Percentiles rank a stretch among this genome's conserved stretches.
Conservation (phyloP, 306 rosid species). For the Oxytropis ochrocephala region DNA sequence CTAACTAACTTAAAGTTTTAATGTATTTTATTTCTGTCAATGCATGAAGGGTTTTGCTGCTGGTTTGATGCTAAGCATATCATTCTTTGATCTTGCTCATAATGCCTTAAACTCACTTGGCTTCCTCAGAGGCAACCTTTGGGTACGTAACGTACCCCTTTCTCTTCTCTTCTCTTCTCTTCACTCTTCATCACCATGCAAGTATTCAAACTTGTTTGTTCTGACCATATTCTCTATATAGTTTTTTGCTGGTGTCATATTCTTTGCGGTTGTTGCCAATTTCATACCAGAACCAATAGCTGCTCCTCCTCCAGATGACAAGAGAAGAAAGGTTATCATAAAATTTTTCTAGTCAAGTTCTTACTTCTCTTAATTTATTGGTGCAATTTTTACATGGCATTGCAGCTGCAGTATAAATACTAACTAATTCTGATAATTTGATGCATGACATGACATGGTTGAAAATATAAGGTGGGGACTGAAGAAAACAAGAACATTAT, state of each 20-base stretch:
- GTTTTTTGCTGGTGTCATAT: slow-evolving; percentile 91
- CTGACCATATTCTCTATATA: slow-evolving; percentile 28
- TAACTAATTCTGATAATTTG: slow-evolving; percentile 23
- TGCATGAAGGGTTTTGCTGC: slow-evolving; percentile 97
- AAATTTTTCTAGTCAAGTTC: background rate
- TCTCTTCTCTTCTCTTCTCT: slow-evolving; percentile 12
- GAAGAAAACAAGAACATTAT: slow-evolving; percentile 63
- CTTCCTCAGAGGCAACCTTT: slow-evolving; percentile 79
- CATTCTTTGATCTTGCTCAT: slow-evolving; percentile 95
- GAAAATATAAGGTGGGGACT: slow-evolving; percentile 49
- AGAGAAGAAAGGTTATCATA: slow-evolving; percentile 50
- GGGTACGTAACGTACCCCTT: too few species aligned
- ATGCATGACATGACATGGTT: slow-evolving; percentile 17
- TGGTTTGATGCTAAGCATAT: slow-evolving; percentile 91
- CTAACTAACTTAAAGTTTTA: background rate
- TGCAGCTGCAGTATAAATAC: background rate
- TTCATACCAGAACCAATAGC: slow-evolving; percentile 78
- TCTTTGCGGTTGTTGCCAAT: slow-evolving; percentile 68
- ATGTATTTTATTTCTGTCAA: background rate
- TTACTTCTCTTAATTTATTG: background rate
- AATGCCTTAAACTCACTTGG: slow-evolving; percentile 91
- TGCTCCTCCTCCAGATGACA: slow-evolving; percentile 73
- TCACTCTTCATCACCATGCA: background rate
- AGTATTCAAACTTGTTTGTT: background rate
- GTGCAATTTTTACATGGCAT: slow-evolving; percentile 10